phyloP scores from a whole-genome alignment of 2,329 filamentous ascomycete genomes.

The Pseudopithomyces chartarum region DNA sequence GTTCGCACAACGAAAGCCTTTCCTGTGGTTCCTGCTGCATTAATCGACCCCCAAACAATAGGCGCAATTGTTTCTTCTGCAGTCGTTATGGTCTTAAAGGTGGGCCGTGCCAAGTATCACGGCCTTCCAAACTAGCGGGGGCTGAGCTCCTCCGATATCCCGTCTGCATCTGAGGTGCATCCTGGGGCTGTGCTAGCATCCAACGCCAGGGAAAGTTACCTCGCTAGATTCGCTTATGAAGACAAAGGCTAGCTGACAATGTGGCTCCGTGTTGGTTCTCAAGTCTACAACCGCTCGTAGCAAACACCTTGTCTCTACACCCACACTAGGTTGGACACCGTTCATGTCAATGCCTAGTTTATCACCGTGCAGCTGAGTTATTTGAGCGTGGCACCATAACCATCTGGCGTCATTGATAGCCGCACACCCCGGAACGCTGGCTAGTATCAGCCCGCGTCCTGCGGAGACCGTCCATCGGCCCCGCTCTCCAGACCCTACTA shows the following conservation, averaged over 20 bases:
- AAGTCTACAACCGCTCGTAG: background rate
- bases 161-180: background rate
- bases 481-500: background rate
- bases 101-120: background rate
- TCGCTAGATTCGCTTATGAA: background rate
- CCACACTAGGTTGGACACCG: background rate
- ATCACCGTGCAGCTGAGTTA: background rate
- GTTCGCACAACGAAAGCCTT: background rate
- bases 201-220: background rate
- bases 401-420: slow-evolving; percentile 6
- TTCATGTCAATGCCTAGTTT: background rate
- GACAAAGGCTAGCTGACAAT: background rate
- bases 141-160: background rate
- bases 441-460: background rate
- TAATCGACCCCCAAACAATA: background rate
- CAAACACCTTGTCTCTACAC: background rate
- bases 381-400: background rate
- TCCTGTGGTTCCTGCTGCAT: background rate
- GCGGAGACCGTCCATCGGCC: slow-evolving; percentile 1
- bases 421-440: background rate
- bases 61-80: background rate
- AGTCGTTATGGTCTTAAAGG: background rate
- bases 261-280: background rate
- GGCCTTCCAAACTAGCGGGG: background rate
- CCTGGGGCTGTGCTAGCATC: slow-evolving; percentile 3